phyloP scores from a whole-genome alignment of 768 basidiomycete genomes.

The Termitomyces bulborhizus region DNA sequence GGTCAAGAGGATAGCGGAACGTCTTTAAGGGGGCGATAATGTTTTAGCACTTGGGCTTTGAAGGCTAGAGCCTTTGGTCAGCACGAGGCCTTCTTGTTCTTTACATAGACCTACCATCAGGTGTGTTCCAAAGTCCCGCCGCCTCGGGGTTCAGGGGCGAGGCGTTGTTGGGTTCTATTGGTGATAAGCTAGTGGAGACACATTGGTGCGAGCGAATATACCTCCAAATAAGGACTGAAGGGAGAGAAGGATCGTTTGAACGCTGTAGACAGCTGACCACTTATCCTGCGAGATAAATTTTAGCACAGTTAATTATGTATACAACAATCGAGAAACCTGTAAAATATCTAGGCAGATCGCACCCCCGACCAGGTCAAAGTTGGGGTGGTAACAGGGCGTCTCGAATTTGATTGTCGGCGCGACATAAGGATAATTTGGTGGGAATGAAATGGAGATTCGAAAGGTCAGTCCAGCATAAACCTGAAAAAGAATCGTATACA shows the following conservation, averaged over 20 bases:
- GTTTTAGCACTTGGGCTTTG: constrained; percentile 64
- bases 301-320: background rate
- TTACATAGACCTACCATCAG: constrained; percentile 40
- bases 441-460: constrained; percentile 81
- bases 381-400: constrained; percentile 87
- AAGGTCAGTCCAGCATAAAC: constrained; percentile 77
- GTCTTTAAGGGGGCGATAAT: constrained; percentile 54
- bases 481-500: constrained; percentile 26
- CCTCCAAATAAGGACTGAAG: constrained; percentile 86
- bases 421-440: constrained; percentile 83
- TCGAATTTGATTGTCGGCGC: constrained; percentile 84
- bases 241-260: constrained; percentile 84
- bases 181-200: background rate
- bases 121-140: constrained; percentile 69
- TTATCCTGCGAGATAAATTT: constrained; percentile 52
- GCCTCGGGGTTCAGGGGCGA: constrained; percentile 89
- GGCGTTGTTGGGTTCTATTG: constrained; percentile 84
- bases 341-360: constrained; percentile 86
- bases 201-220: constrained; percentile 29
- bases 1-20: constrained; percentile 23
- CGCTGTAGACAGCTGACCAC: constrained; percentile 92
- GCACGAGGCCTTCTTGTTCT: background rate
- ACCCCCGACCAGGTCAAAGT: constrained; percentile 74
- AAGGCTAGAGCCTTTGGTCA: constrained; percentile 40
- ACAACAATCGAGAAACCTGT: constrained; percentile 42